Base-by-base conservation (phyloP, 2,329 filamentous ascomycete species). In the Geosmithia flava region DNA sequence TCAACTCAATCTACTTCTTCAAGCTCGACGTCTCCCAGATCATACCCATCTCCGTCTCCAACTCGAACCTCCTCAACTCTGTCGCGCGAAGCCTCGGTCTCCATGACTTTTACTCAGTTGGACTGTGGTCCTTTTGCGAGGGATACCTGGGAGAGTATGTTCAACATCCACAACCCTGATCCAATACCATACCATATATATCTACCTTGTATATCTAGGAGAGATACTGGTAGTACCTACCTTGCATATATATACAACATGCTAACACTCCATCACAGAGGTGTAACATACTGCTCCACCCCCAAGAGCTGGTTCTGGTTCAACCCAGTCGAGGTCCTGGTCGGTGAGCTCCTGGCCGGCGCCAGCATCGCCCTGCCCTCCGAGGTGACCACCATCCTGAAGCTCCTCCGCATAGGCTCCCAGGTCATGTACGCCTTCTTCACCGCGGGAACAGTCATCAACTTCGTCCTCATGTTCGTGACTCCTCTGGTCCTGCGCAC, bases 21-120 rank as follows among this genome's bases (percentile, higher is more conserved):
- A 84, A 83, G 56, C 78, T 96, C 57, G 78, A 95, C 64, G 75
- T 96, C 45, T 78, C 85, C 55, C 77, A 94, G 58, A 84, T 96
- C 60, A 83, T 95, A 49, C 85, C 85, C 0, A 70, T 79, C 33
- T 80, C 77, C 5, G 76, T 87, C 16, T 83, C 84, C 42, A 84
- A 89, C 60, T 80, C 81, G 10, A 68, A 75, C 20, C 74, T 95
- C 44, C 84, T 95, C 65, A 95, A 95, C 69, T 88, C 82, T 44
- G 89, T 95, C 54, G 88, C 89, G 3, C 82, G 87, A 47, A 87
- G 84, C 20, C 72, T 96, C 48, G 91, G 90, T 29, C 74, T 96
- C 45, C 88, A 95, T 62, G 91, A 96, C 65, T 96, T 95, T 67
- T 96, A 96, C 65, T 85, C 89, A 58, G 85, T 95, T 27, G 90